These are phyloP conservation scores for Tuber umbilicatum DNA, from an alignment of 495 filamentous ascomycete species.

Conservation along the genomic window DNA sequence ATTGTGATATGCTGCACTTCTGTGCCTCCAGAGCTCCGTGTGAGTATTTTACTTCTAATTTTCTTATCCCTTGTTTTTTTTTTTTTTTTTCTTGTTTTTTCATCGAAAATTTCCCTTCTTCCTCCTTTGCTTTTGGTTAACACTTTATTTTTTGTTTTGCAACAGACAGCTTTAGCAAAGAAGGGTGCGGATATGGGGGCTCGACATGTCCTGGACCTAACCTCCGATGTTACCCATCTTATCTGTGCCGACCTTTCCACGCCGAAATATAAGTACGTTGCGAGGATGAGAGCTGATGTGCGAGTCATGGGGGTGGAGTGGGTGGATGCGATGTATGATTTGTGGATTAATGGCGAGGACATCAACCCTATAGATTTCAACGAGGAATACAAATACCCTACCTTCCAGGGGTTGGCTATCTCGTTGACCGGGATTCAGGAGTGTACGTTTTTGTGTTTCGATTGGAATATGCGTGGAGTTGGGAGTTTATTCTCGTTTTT, in stretches of 20 bases:
- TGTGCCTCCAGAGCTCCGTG: constrained; percentile 71
- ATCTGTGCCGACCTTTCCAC: constrained; percentile 83
- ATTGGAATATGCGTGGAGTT: neutral
- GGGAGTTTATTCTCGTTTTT: neutral
- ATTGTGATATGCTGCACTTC: constrained; percentile 89
- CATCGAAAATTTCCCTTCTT: no score
- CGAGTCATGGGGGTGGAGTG: constrained; percentile 69
- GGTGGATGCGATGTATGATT: constrained; percentile 72
- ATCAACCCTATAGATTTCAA: constrained; percentile 67
- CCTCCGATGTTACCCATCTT: constrained; percentile 89
- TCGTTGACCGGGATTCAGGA: constrained; percentile 90
- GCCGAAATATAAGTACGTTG: constrained; percentile 90
- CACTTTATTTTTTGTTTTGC: constrained; percentile 10
- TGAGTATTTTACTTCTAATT: constrained; percentile 46
- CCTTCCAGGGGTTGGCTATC: constrained; percentile 60
- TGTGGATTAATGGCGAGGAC: constrained; percentile 76
- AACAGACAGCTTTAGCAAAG: constrained; percentile 61
- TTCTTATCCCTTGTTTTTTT: neutral
- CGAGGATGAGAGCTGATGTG: constrained; percentile 78
- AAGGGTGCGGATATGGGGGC: constrained; percentile 80
- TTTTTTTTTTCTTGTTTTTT: no score
- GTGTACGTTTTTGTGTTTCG: constrained; percentile 48
- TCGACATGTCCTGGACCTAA: constrained; percentile 78
- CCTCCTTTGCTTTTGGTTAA: constrained; percentile 22
- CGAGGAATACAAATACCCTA: constrained; percentile 53